These are phyloP conservation scores for Cicer cuneatum DNA, from an alignment of 306 rosid genomes.

Conservation along the genomic window DNA sequence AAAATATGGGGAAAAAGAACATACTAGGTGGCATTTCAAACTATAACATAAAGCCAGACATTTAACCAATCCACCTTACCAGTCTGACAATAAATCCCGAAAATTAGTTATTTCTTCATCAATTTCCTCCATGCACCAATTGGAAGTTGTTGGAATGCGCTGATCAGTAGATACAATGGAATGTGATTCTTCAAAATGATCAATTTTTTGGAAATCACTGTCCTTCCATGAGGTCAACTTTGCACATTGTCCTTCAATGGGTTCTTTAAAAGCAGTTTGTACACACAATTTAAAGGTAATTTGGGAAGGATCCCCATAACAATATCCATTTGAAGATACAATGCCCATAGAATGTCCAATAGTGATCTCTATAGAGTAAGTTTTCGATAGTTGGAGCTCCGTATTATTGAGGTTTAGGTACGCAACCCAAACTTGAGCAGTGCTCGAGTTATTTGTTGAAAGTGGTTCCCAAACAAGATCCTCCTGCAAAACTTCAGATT, in stretches of 20 bases:
- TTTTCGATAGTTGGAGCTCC: conserved; percentile 53
- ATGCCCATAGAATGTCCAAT: conserved; percentile 70
- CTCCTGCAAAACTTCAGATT: conserved; percentile 55
- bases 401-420: conserved; percentile 59
- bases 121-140: conserved; percentile 68
- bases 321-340: conserved; percentile 64
- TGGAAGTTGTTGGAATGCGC: conserved; percentile 50
- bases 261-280: conserved; percentile 49
- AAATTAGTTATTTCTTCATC: conserved; percentile 66
- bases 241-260: conserved; percentile 40
- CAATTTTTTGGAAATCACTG: conserved; percentile 51
- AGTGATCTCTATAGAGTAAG: conserved; percentile 56
- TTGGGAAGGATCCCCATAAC: conserved; percentile 51
- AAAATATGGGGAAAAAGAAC: conserved; percentile 38
- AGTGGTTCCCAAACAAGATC: conserved; percentile 83
- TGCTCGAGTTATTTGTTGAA: conserved; percentile 52
- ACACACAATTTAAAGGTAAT: conserved; percentile 62
- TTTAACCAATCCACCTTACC: conserved; percentile 55
- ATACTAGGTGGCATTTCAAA: conserved; percentile 24
- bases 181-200: conserved; percentile 54
- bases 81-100: conserved; percentile 69
- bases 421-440: conserved; percentile 73
- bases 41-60: conserved; percentile 27
- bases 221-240: conserved; percentile 66
- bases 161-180: conserved; percentile 46